Evolutionary conservation across 1,284 basidiomycete species (phyloP), one percentile per base, ranked within the genome.

Genomic region (Meira nashicola): DNA sequence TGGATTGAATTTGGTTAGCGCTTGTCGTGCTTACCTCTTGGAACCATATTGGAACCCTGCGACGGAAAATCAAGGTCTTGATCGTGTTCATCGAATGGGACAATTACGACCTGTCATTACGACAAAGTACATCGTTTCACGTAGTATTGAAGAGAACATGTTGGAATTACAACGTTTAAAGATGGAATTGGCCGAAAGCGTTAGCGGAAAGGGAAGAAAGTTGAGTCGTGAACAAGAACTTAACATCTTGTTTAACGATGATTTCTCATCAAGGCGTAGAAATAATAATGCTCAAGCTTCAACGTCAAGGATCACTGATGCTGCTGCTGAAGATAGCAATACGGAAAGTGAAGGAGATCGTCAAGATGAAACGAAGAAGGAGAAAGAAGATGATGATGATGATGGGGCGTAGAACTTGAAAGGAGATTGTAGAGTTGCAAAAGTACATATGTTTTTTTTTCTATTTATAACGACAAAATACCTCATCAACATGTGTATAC

Each of bases 1-100:
- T 62, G 57, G 92, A 23, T 81, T 97, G 60, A 97, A 96, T 78
- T 83, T 96, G 11, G 71, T 74, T 43, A 59, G 62, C 3, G 75
- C 71, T 2, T 76, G 68, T 55, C 85, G 93, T 33, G 91, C 92
- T 19, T 95, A 94, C 78, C 82, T 95, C 46, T 89, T 96, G 85
- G 92, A 96, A 79, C 92, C 92, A 43, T 94, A 93, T 79, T 95
- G 92, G 90, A 96, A 96, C 74, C 93, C 93, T 17, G 92, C 92
- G 11, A 92, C 95, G 7, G 92, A 96, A 63, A 71, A 73, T 39
- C 76, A 78, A 54, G 76, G 70, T 15, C 57, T 77, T 17, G 76
- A 78, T 48, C 68, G 76, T 12, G 63, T 78, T 15, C 65, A 77
- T 44, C 70, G 76, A 1, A 65, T 77, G 60, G 76, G 76, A 19